Evolutionary conservation across 331 rosid genomes (phyloP).

Genomic region (Cydonia oblonga): DNA sequence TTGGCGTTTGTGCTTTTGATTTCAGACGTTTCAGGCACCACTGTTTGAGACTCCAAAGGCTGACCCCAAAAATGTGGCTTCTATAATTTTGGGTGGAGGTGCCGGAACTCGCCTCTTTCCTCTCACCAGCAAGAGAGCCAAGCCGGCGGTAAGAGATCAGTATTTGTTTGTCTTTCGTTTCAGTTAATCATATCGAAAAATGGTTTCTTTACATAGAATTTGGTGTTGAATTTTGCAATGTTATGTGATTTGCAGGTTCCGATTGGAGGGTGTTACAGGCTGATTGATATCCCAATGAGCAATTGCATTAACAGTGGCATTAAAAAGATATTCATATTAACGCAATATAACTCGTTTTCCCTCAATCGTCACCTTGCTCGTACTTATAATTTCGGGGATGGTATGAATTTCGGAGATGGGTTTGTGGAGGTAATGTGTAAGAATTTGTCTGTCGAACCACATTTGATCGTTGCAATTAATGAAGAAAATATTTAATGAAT

Average conservation of each 20-base stretch:
- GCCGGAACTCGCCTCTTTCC: constrained; percentile 97
- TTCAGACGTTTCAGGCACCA: constrained; percentile 38
- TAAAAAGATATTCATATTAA: constrained; percentile 69
- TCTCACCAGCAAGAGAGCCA: constrained; percentile 83
- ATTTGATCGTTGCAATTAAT: not conserved
- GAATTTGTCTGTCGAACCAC: not conserved
- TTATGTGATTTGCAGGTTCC: constrained; percentile 55
- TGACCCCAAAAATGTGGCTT: constrained; percentile 77
- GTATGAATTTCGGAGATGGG: constrained; percentile 80
- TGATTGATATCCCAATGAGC: constrained; percentile 93
- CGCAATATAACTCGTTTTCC: constrained; percentile 89
- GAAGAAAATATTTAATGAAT: not conserved
- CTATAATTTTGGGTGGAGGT: constrained; percentile 89
- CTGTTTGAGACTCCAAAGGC: constrained; percentile 36
- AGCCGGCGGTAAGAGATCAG: constrained; percentile 65
- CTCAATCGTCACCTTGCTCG: constrained; percentile 93
- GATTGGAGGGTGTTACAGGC: constrained; percentile 88
- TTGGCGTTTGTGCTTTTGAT: constrained; percentile 10
- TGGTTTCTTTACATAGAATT: not conserved
- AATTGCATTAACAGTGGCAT: constrained; percentile 95
- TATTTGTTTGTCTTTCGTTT: not conserved
- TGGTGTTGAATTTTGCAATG: not conserved
- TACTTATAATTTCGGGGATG: constrained; percentile 62
- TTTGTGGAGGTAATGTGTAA: constrained; percentile 58
- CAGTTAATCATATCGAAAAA: not conserved